Base-by-base conservation (phyloP, 768 basidiomycete genomes). In the Xerocomus potaroensis region DNA sequence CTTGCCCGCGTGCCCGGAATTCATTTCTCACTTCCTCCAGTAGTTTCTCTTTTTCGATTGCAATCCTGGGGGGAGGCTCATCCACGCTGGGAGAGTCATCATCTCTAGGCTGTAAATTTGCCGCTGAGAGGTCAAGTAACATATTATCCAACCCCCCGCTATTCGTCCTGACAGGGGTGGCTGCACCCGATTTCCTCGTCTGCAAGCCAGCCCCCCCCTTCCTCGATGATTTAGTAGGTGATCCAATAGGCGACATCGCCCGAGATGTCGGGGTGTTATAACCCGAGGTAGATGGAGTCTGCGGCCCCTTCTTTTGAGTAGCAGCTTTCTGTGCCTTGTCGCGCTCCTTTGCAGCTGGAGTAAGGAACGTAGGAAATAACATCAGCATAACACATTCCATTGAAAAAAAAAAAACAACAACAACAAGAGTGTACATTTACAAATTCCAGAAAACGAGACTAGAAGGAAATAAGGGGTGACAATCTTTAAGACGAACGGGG, bases 1-100 rank as follows among this genome's bases (percentile, higher is more conserved):
- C 73, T 49, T 73, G 70, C 18, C 68, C 72, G 47, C 76, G 67
- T 3, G 62, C 66, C 21, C 76, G 74, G 24, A 85, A 61, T 4
- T 68, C 69, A 43, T 70, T 73, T 51, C 66, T 78, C 1, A 84
- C 91, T 66, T 95, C 89, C 55, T 89, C 86, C 5, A 98, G 60
- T 35, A 98, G 65, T 62, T 87, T 94, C 63, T 89, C 92, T 49
- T 78, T 74, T 12, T 87, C 83, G 54, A 89, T 72, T 18, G 71
- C 77, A 47, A 87, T 68, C 57, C 78, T 84, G 12, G 87, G 87
- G 8, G 74, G 65, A 37, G 79, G 77, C 53, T 78, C 74, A 30
- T 74, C 74, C 15, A 60, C 62, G 24, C 51, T 48, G 3, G 51
- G 52, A 39, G 56, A 56, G 26, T 67, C 69, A 7, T 72, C 71